These are phyloP conservation scores for Quercus variabilis DNA, from an alignment of 306 rosid genomes.

Conservation along the genomic window DNA sequence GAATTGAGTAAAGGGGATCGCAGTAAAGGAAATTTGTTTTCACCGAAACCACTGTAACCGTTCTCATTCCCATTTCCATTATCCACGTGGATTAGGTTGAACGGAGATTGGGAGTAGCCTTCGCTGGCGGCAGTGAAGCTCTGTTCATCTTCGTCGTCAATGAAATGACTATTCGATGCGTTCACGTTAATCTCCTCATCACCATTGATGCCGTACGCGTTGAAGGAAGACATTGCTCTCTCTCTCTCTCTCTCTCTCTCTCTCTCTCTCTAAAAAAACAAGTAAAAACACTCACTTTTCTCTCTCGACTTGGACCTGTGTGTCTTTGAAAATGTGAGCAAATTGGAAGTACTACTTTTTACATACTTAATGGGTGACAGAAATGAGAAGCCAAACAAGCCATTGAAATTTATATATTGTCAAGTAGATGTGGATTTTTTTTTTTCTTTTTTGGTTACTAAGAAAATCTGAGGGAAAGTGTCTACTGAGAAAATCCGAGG, in stretches of 20 bases:
- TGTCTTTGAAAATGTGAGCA: too few species aligned
- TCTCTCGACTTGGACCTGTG: too few species aligned
- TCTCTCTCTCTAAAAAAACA: neutral
- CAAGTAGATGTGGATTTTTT: neutral
- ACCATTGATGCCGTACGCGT: constrained; percentile 62
- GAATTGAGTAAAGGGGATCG: too few species aligned
- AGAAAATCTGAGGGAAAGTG: too few species aligned
- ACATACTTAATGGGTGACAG: constrained; percentile 33
- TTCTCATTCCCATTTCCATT: constrained; percentile 66
- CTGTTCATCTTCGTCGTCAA: constrained; percentile 40
- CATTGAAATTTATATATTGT: neutral
- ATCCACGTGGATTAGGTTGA: constrained; percentile 55
- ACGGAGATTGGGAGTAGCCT: constrained; percentile 66
- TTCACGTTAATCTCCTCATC: constrained; percentile 59
- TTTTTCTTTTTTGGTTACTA: too few species aligned
- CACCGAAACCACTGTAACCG: constrained; percentile 35
- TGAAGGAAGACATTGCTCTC: constrained; percentile 71
- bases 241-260: constrained; percentile 14
- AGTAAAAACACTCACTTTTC: too few species aligned
- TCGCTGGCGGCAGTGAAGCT: constrained; percentile 33
- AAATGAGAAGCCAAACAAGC: neutral
- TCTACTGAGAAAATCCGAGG: too few species aligned
- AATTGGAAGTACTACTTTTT: neutral
- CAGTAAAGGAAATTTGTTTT: neutral
- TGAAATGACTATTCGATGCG: constrained; percentile 43